Base-by-base conservation (phyloP, 2,329 filamentous ascomycete genomes). In the Paracamarosporium sp. region DNA sequence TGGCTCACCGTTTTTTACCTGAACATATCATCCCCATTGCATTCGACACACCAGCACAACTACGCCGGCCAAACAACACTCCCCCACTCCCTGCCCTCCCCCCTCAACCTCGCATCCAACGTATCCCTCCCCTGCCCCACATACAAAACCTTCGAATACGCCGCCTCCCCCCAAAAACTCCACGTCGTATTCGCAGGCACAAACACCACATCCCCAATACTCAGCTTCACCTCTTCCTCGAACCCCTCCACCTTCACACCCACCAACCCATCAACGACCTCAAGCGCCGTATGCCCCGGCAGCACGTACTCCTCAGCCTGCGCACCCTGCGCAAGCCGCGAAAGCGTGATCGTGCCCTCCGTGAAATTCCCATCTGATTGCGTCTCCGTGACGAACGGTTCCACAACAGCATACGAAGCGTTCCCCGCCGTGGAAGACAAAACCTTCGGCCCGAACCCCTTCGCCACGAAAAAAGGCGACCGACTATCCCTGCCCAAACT, bases 391-490 rank as follows among this genome's bases (percentile, higher is more conserved):
- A 81, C 74, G 31, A 82, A 76, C 2, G 80, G 79, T 59, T 78
- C 74, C 2, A 83, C 66, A 53, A 83, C 72, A 62, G 80, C 75
- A 65, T 82, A 81, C 2, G 50, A 41, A 7, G 54, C 48, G 9
- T 60, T 53, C 1, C 73, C 75, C 17, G 67, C 64, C 45, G 70
- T 64, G 20, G 66, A 66, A 62, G 76, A 78, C 4, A 83, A 71
- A 55, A 78, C 81, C 61, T 80, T 81, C 9, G 79, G 79, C 0
- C 81, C 80, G 55, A 78, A 80, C 60, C 78, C 75, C 59, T 80
- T 82, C 30, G 80, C 81, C 35, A 81, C 58, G 58, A 78, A 81
- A 61, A 78, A 80, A 1, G 80, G 78, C 12, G 74, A 73, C 1
- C 58, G 58, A 0, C 67, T 58, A 54, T 75, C 61, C 5, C 48